Base-by-base conservation (phyloP, 2,329 filamentous ascomycete species). In the Penicillium sp. region DNA sequence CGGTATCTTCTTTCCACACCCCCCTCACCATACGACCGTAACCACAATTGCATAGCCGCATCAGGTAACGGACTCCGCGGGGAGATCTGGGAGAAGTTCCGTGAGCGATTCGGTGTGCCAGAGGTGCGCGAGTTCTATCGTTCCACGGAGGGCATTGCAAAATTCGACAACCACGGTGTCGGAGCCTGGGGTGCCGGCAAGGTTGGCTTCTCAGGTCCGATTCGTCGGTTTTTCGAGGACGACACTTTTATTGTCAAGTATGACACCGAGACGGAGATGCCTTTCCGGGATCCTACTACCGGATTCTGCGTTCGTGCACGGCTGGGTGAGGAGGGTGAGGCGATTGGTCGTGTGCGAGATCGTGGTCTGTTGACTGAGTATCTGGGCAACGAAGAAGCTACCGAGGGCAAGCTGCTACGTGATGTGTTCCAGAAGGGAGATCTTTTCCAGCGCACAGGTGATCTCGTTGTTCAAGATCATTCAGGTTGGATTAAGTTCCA, bases 51-150 rank as follows among this genome's bases (percentile, higher is more conserved):
- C 59, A 79, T 78, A 25, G 75, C 80, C 1, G 80, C 79, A 3
- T 67, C 68, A n/a, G 82, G 82, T 0, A 84, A 83, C 54, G 82
- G 82, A 0, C 66, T 84, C 10, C 75, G 79, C 1, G 75, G 71
- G 0, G 81, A 83, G 55, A 80, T 83, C 46, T 83, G 81, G 81
- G 76, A 80, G 51, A 76, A 73, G 38, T 82, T 83, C 70, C 76
- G 75, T 37, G 63, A 74, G 22, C 72, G 79, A 2, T 82, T 81
- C 63, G 72, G 69, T 0, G 74, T 83, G 0, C 73, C 75, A 1
- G 80, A 82, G 65, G 77, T 83, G 43, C 73, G 80, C 7, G 81
- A 83, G 60, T 81, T 82, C 61, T 83, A 82, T 61, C 73, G 79
- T 4, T 79, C 78, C 3, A 83, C 80, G 0, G 81, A 83, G 58